These are phyloP conservation scores for Urtica urens DNA, from an alignment of 306 rosid genomes.

Conservation along the genomic window DNA sequence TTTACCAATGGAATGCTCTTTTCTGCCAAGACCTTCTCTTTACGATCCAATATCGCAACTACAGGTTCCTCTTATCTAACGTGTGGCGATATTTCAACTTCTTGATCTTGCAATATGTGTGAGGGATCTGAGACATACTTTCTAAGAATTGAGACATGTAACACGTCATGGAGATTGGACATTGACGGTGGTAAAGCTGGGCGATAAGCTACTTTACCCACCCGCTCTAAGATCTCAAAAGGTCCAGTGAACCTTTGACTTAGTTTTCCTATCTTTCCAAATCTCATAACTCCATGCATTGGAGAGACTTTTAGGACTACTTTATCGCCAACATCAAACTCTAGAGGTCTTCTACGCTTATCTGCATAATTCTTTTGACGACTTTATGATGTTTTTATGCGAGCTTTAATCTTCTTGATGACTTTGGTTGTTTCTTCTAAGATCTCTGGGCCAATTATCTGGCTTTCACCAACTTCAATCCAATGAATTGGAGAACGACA, in stretches of 20 bases:
- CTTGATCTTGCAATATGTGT: not conserved
- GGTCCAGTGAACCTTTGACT: not conserved
- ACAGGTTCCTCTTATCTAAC: not conserved
- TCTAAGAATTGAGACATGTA: not conserved
- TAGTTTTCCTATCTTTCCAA: not conserved
- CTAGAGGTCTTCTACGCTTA: not conserved
- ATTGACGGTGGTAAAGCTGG: not conserved
- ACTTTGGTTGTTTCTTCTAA: not conserved
- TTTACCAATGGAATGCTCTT: too few species aligned
- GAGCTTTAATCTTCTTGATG: not conserved
- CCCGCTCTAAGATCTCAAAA: not conserved
- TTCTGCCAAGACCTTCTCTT: too few species aligned
- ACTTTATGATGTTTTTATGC: not conserved
- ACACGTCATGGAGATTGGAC: not conserved
- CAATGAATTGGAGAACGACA: not conserved
- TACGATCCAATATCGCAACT: not conserved
- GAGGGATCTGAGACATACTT: not conserved
- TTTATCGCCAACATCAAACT: not conserved
- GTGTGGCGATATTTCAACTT: not conserved
- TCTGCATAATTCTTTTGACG: not conserved
- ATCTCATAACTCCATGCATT: not conserved
- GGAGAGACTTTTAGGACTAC: not conserved
- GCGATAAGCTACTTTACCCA: not conserved
- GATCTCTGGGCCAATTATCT: not conserved
- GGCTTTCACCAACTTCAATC: not conserved